Evolutionary conservation across 768 basidiomycete species (phyloP), one percentile per base, ranked within the genome.

Genomic region (Suillus lakei): DNA sequence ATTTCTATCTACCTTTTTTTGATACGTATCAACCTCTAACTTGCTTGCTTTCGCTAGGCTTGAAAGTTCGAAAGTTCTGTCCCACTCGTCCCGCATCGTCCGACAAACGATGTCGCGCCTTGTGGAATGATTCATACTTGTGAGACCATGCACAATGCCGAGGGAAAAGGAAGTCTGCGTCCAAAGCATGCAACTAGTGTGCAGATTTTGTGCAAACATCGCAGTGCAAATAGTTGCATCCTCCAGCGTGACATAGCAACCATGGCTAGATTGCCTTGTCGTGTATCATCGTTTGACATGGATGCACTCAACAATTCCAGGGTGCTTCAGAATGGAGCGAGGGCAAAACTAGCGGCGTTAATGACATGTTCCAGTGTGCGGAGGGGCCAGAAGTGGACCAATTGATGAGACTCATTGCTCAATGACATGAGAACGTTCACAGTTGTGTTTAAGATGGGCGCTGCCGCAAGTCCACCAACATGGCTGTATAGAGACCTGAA

Each of bases 391-490:
- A 91, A 98, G 76, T 99, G 97, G 7, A 98, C 98, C 36, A 95
- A 85, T 0, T 98, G 97, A 75, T 99, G 98, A 0, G 97, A 95
- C 75, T 99, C 98, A 67, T 92, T 96, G 76, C 91, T 89, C 23
- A 99, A 86, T 0, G 96, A 97, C 88, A 97, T 93, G 41, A 98
- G 83, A 51, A 99, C 90, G 73, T 98, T 96, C 67, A 97, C 92
- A 0, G 96, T 95, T 0, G 96, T 98, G 77, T 98, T 99, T 66
- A 99, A 84, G 21, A 98, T 84, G 0, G 98, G 94, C 0, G 95
- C 95, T 7, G 95, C 97, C 12, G 93, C 94, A n/a, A 99, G 84
- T 44, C 95, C 93, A 8, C 98, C 98, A 58, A 98, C 95, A 71
- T 94, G 87, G 50, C 85, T 88, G 76, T 98, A 97, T 43, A 99